phyloP scores from a whole-genome alignment of 2,329 filamentous ascomycete genomes.

The Ramularia endophylla region DNA sequence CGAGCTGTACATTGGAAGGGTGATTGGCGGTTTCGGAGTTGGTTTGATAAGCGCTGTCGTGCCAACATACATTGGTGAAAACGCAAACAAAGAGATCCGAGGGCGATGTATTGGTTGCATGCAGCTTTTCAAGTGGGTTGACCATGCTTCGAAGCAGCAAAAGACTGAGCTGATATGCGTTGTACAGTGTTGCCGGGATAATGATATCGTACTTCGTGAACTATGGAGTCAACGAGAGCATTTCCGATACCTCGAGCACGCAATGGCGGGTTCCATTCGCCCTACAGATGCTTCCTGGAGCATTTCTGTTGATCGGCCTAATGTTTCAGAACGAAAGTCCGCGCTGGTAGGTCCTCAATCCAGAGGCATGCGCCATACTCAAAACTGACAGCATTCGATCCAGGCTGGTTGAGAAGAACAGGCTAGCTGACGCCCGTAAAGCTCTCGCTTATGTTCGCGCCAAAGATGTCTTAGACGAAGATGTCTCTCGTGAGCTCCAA shows the following conservation, averaged over 20 bases:
- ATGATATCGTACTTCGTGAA: slow-evolving; percentile 50
- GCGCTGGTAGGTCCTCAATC: slow-evolving; percentile 34
- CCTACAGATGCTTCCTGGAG: slow-evolving; percentile 48
- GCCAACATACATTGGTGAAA: slow-evolving; percentile 42
- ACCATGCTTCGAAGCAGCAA: slow-evolving; percentile 31
- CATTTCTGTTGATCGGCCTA: slow-evolving; percentile 45
- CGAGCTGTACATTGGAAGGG: slow-evolving; percentile 38
- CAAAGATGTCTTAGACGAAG: slow-evolving; percentile 30
- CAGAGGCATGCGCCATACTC: background rate
- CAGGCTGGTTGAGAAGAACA: slow-evolving; percentile 45
- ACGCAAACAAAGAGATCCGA: slow-evolving; percentile 36
- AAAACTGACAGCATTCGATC: background rate
- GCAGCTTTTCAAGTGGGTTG: slow-evolving; percentile 26
- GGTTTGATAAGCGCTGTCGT: slow-evolving; percentile 39
- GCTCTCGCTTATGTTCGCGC: slow-evolving; percentile 36
- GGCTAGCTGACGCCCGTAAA: slow-evolving; percentile 39
- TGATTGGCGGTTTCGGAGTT: slow-evolving; percentile 41
- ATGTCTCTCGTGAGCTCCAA: slow-evolving; percentile 36
- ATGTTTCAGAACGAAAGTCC: slow-evolving; percentile 49
- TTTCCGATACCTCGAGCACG: slow-evolving; percentile 38
- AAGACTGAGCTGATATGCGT: slow-evolving; percentile 23
- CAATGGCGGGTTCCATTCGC: slow-evolving; percentile 51
- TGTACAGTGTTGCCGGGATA: slow-evolving; percentile 40
- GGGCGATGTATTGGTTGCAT: slow-evolving; percentile 27
- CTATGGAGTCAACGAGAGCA: slow-evolving; percentile 44